A percentile compares a stretch with the other conserved stretches of the same genome.
phyloP scores from a whole-genome alignment of 768 basidiomycete species.

The Trametes maxima region DNA sequence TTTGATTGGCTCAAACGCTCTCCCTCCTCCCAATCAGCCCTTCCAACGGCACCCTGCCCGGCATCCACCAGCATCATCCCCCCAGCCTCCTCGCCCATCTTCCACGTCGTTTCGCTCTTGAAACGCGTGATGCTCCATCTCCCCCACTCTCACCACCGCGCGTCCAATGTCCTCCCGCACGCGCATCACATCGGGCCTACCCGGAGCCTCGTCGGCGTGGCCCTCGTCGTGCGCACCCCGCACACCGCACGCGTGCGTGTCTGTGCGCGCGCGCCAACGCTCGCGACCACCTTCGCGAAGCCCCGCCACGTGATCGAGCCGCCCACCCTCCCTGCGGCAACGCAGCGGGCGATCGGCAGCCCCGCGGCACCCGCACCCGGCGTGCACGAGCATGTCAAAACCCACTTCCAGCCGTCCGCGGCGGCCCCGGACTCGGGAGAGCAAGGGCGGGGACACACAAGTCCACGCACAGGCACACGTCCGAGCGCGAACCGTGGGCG shows the following conservation, averaged over 20 bases:
- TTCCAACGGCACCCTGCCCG: slow-evolving; percentile 7
- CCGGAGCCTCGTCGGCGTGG: background rate
- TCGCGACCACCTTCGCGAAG: background rate
- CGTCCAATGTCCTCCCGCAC: background rate
- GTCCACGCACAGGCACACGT: slow-evolving; percentile 18
- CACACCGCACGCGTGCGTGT: background rate
- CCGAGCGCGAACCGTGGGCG: background rate
- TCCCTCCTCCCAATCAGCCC: slow-evolving; percentile 14
- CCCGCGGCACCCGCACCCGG: background rate
- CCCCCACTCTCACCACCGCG: background rate
- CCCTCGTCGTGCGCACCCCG: background rate
- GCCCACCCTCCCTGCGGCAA: background rate
- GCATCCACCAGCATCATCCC: slow-evolving; percentile 12
- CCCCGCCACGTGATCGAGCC: slow-evolving; percentile 12
- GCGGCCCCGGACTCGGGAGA: too few relatives aligned
- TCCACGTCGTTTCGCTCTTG: background rate
- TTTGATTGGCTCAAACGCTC: slow-evolving; percentile 16
- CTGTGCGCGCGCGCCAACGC: background rate
- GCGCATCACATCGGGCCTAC: background rate
- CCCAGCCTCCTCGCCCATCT: background rate
- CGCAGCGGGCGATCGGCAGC: background rate
- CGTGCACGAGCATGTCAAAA: slow-evolving; percentile 3
- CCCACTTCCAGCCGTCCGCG: background rate
- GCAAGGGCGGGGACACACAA: slow-evolving; percentile 3
- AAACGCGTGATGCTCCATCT: slow-evolving; percentile 18